Evolutionary conservation across 352 stramenopile genomes (phyloP), one percentile per base, ranked within the genome.

Genomic region (Globisporangium viniferum): DNA sequence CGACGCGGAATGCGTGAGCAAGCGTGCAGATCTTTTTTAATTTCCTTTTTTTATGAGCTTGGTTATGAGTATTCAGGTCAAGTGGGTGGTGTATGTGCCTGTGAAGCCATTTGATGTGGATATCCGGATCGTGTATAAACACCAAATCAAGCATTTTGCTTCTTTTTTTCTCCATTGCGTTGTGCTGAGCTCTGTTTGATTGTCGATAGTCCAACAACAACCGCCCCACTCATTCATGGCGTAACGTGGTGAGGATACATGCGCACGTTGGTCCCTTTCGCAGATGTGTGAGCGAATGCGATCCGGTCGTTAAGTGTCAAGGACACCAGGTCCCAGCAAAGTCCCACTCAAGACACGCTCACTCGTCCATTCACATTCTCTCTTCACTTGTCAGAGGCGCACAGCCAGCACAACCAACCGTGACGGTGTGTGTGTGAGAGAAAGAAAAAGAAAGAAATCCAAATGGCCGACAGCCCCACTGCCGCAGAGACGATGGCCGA

Each of bases 401-500:
- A 24, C 24, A 24, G 24, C 10, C 10, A 46, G 39, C 39, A 46
- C 39, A 15, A 27, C 20, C 10, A n/a, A 48, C 14, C 7, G 41
- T 2, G 24, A 24, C 24, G 24, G 24, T 24, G 24, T 24, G 24
- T 24, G 24, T 24, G 24, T 1, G 24, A 24, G 24, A 24, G 24
- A 24, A 0, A 24, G 24, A 24, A 24, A 24, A 24, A 24, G 24
- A 24, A 24, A 51, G 5, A 15, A 27, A 62, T 7, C 1, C 4
- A 18, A n/a, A 59, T 59, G 29, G 5, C 9, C 46, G n/a, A 51
- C 14, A 27, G 33, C 2, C 71, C 76, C 58, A 81, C 57, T 66
- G 74, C 79, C 1, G 74, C 74, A 2, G 65, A 72, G 29, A 74
- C 54, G 12, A 73, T 89, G 70, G 59, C 59, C 27, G 60, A 65